These are phyloP conservation scores for Alternaria ethzedia DNA, from an alignment of 2,329 filamentous ascomycete species.

Conservation along the genomic window DNA sequence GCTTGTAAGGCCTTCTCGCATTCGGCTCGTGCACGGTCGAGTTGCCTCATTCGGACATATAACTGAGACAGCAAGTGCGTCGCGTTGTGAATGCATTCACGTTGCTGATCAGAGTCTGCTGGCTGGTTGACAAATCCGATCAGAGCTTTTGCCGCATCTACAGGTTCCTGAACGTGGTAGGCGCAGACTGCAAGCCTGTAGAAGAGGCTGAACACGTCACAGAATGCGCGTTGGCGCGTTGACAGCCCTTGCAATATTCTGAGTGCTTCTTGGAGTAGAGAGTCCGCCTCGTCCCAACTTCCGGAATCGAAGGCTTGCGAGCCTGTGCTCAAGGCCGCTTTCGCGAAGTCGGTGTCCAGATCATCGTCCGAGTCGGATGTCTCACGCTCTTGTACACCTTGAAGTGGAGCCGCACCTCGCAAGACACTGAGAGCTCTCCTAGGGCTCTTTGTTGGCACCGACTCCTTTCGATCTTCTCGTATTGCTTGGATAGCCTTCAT, in stretches of 20 bases:
- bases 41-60: constrained; percentile 26
- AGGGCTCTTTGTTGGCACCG: neutral
- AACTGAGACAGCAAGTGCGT: constrained; percentile 35
- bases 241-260: constrained; percentile 29
- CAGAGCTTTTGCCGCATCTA: constrained; percentile 28
- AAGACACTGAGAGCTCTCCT: neutral
- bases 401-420: neutral
- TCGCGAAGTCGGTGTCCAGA: constrained; percentile 32
- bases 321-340: constrained; percentile 31
- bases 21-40: constrained; percentile 29
- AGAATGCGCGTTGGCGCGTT: constrained; percentile 22
- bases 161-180: constrained; percentile 27
- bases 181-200: constrained; percentile 37
- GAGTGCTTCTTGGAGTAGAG: constrained; percentile 36
- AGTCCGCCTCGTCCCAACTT: constrained; percentile 32
- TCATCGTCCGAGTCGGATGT: constrained; percentile 32
- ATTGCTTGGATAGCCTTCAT: constrained; percentile 12
- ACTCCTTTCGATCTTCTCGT: neutral
- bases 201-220: constrained; percentile 32
- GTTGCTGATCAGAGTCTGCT: constrained; percentile 20
- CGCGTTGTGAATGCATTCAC: constrained; percentile 21
- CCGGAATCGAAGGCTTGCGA: constrained; percentile 27
- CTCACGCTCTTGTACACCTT: neutral
- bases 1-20: constrained; percentile 36
- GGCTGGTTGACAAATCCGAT: constrained; percentile 22